Conservation (phyloP, 2,329 filamentous ascomycete species). For the Pyricularia pennisetigena region DNA sequence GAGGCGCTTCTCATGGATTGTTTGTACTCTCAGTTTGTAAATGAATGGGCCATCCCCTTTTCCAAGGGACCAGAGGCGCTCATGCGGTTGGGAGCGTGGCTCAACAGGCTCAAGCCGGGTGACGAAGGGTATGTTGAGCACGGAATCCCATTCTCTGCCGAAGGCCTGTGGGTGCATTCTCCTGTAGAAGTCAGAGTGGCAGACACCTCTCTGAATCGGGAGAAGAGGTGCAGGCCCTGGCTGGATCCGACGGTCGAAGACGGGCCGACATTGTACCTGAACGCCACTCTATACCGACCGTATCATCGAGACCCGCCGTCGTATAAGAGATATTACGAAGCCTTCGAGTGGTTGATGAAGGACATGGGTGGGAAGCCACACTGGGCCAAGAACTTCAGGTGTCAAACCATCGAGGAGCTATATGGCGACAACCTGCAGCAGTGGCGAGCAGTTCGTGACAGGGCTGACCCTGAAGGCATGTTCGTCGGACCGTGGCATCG, state of each 20-base stretch:
- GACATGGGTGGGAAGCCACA: conserved; percentile 66
- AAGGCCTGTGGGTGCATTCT: conserved; percentile 65
- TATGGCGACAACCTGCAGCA: conserved; percentile 52
- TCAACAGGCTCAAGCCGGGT: conserved; percentile 51
- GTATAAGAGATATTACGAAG: conserved; percentile 61
- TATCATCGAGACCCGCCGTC: conserved; percentile 63
- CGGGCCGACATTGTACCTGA: conserved; percentile 66
- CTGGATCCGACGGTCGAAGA: conserved; percentile 54
- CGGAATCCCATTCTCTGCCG: conserved; percentile 58
- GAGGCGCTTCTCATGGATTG: conserved; percentile 91
- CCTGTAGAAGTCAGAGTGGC: conserved; percentile 70
- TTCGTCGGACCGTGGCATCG: conserved; percentile 87
- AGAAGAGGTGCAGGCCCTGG: conserved; percentile 15
- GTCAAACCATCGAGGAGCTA: conserved; percentile 44
- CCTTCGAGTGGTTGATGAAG: conserved; percentile 75
- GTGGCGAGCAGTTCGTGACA: conserved; percentile 53
- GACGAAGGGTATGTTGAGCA: conserved; percentile 48
- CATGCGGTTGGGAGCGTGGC: conserved; percentile 73
- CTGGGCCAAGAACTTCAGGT: conserved; percentile 74
- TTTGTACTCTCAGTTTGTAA: conserved; percentile 95
- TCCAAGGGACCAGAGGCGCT: conserved; percentile 81
- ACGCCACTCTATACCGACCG: conserved; percentile 69
- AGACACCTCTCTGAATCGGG: conserved; percentile 37
- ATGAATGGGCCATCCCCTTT: conserved; percentile 93
- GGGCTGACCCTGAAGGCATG: conserved; percentile 64